Base-by-base conservation (phyloP, 495 filamentous ascomycete genomes). In the Daldinia caldariorum region DNA sequence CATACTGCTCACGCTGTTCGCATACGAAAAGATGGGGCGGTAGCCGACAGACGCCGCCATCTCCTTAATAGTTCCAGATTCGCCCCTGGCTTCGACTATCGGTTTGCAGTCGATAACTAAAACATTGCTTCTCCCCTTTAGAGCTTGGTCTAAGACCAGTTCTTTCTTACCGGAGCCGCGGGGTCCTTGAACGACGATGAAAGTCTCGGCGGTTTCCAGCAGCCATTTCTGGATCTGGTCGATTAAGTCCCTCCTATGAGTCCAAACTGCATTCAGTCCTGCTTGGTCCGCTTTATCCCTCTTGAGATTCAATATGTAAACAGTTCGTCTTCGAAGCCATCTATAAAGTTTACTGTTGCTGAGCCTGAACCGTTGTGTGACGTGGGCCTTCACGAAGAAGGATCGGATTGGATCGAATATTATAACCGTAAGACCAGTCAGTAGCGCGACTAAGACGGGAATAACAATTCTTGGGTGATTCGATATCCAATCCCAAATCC, bases 41-140 rank as follows among this genome's bases (percentile, higher is more conserved):
- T 98, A 99, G 41, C 95, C 95, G 61, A 98, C 95, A 72, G 94
- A 87, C 5, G 80, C 77, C 1, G 96, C 96, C 2, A 93, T 91
- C 53, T 91, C 89, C 61, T 84, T 83, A 59, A 99, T 97, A 6
- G 92, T 97, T 3, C 89, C 88, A n/a, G 89, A 89, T 77, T 99
- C 95, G 0, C 95, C 95, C 31, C 91, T 88, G 2, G 95, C 94
- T 74, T 99, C 94, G 60, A 94, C 89, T 16, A 98, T 92, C 4
- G 92, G 90, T 76, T 97, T 97, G 82, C 94, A 98, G 78, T 99
- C 95, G 54, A 99, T 89, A n/a, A 96, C 80, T 0, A 99, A 79
- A 49, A 92, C 92, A 73, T 95, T 88, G 50, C 86, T 89, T 47
- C 92, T 87, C 18, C 88, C 87, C 70, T 91, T 87, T 16, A 99